These are phyloP conservation scores for Mimosa pudica DNA, from an alignment of 306 rosid genomes.

Conservation along the genomic window DNA sequence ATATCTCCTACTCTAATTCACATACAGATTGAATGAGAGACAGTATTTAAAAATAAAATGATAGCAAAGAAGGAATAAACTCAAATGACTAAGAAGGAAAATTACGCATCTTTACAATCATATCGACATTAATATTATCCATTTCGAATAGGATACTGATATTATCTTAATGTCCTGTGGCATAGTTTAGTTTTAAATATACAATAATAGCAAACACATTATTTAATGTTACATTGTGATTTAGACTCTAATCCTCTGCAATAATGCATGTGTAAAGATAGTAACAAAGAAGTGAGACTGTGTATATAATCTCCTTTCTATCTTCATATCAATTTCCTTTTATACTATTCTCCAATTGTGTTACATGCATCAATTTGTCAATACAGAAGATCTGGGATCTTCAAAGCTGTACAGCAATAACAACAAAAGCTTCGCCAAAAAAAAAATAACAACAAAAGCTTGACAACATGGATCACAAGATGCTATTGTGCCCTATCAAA, in stretches of 20 bases:
- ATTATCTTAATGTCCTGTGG: neutral
- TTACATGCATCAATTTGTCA: neutral
- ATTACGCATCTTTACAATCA: neutral
- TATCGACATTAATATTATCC: neutral
- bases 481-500: no score
- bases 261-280: neutral
- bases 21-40: neutral
- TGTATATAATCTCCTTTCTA: neutral
- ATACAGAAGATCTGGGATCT: neutral
- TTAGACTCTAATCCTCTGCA: neutral
- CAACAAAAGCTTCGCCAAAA: no score
- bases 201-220: conserved; percentile 4
- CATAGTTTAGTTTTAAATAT: neutral
- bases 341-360: neutral
- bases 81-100: neutral
- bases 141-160: conserved; percentile 22
- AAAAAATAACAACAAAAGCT: no score
- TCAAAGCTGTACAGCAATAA: no score
- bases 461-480: no score
- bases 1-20: neutral
- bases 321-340: neutral
- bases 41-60: neutral
- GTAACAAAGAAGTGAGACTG: neutral
- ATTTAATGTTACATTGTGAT: neutral
- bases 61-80: neutral